Base-by-base conservation (phyloP, 148 eudicot species). In the Camellia lanceoleosa region DNA sequence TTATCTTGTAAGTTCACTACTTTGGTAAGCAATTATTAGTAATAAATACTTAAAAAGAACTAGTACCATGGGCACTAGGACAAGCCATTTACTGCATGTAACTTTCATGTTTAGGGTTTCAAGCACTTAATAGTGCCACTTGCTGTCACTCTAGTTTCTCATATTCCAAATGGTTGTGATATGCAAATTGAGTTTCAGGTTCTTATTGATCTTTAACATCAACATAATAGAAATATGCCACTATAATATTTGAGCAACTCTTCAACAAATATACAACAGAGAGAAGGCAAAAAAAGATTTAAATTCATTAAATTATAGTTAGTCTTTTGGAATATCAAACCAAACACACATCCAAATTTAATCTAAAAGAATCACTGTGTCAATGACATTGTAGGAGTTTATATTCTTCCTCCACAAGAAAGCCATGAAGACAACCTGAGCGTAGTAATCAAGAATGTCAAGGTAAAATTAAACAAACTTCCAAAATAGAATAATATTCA, bases 361-460 rank as follows among this genome's bases (percentile, higher is more conserved):
- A 20, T 63, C 49, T 61, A 61, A 52, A 61, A 79, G 59, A 63
- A 79, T 41, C 61, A 6, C 60, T 56, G 60, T 56, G 10, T 56
- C 60, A 6, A 47, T 47, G 51, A 47, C 51, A 47, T 56, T 8
- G 14, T 56, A 8, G 60, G 64, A 60, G n/a, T 60, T 60, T 3
- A 3, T 7, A 4, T 54, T 54, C 13, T 7, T 7, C 58, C 9
- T 7, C 10, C 13, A 54, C 4, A 15, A 2, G 52, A 69, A 69
- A 69, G 13, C 54, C 20, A 16, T 10, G 38, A 46, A 7, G 74
- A 47, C 55, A n/a, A 7, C 5, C 38, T 70, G n/a, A 70, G 55
- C 20, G 19, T 51, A 70, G 54, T 51, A 51, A 6, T 51, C 16
- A 71, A 49, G 55, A 71, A 71, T 71, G 43, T 51, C 18, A 52